Percentiles rank a stretch among this genome's conserved stretches.
Conservation (phyloP, 306 rosid genomes). For the Leucaena leucocephala region DNA sequence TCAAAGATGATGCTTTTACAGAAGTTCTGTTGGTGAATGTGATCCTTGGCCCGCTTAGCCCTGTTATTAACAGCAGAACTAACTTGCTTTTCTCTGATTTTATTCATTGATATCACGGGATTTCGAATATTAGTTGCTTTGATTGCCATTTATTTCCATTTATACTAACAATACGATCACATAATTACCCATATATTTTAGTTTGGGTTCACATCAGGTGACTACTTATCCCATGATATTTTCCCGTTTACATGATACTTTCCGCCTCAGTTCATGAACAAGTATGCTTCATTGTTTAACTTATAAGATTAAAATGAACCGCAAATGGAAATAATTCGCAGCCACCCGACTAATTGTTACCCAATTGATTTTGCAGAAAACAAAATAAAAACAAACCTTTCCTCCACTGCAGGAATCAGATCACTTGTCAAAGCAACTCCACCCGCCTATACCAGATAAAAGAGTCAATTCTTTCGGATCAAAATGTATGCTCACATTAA, state of each 20-base stretch:
- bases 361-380: conserved; percentile 16
- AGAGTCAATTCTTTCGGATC: conserved; percentile 38
- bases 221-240: conserved; percentile 7
- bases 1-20: too few relatives aligned
- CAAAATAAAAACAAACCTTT: conserved; percentile 66
- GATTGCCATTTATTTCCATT: not conserved
- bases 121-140: not conserved
- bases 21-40: not conserved
- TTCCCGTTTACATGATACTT: not conserved
- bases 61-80: not conserved
- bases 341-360: conserved; percentile 22
- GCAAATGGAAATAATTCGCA: conserved; percentile 26
- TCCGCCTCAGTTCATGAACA: not conserved
- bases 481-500: conserved; percentile 29
- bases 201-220: not conserved
- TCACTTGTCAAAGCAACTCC: conserved; percentile 90
- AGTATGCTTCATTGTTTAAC: not conserved
- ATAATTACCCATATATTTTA: not conserved
- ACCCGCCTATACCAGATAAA: conserved; percentile 67
- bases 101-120: not conserved
- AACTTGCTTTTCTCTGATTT: not conserved
- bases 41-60: not conserved
- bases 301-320: not conserved
- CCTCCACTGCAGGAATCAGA: conserved; percentile 86
- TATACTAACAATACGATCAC: not conserved